Base-by-base conservation (phyloP, 305 asterid species). In the Petunia hybrid region DNA sequence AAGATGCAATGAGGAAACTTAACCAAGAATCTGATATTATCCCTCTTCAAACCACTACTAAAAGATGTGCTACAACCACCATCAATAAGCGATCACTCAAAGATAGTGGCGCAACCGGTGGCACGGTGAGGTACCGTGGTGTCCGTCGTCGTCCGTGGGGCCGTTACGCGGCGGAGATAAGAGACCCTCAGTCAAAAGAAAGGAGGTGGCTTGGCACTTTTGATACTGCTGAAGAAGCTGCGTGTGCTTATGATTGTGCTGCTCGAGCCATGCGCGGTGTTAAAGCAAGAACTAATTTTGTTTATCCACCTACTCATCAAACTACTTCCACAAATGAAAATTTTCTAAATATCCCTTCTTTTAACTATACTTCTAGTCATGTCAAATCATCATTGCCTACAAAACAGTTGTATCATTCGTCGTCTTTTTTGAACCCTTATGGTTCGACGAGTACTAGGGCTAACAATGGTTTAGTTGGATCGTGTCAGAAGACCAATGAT, bases 91-190 rank as follows among this genome's bases (percentile, higher is more conserved):
- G 91, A 79, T 53, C 94, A 42, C 85, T 82, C 8, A 89, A 87
- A 51, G 95, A 87, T 22, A 14, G 80, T 67, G 65, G 78, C 22
- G 69, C 80, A 12, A 7, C 87, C 1, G n/a, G 75, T 8, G 85
- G 85, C 48, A 66, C 91, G 82, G 85, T 88, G 84, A 77, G 97
- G 74, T 95, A 95, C 89, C 91, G 99, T 0, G 99, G 99, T 0
- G 99, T 95, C 0, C 95, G 99, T 1, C 97, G 99, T 64, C 98
- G 99, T 12, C 99, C 99, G 0, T 95, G 99, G 99, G 99, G 98
- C 48, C 95, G 99, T 0, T 95, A 92, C 77, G 99, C 99, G 0
- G 99, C 99, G 3, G 99, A 95, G 66, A 95, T 95, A 8, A 80
- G 99, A 9, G 99, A 95, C 83, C 98, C 99, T 0, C 92, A 85